Conservation (phyloP, 768 basidiomycete genomes). For the Tricholoma bakamatsutake region DNA sequence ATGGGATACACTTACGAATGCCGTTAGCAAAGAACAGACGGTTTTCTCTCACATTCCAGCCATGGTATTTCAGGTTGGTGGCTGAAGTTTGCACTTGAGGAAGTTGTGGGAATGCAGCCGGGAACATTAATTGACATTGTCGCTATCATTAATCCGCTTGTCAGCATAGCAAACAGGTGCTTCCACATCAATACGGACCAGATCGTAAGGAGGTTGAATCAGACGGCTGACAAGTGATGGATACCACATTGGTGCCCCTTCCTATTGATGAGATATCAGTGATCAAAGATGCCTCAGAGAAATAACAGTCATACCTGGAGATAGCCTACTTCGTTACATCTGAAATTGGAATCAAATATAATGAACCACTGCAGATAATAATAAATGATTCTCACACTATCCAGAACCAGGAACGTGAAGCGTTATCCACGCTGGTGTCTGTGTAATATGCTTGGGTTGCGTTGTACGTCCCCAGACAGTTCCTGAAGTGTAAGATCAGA, state of each 20-base stretch:
- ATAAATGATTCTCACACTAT: conserved; percentile 41
- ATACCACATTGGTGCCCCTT: conserved; percentile 31
- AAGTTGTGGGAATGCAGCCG: conserved; percentile 44
- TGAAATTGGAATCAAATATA: conserved; percentile 17
- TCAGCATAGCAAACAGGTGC: background rate
- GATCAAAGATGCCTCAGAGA: background rate
- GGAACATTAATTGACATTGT: conserved; percentile 68
- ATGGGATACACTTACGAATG: conserved; percentile 38
- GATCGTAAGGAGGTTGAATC: conserved; percentile 48
- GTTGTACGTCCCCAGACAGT: conserved; percentile 39
- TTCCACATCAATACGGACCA: conserved; percentile 28
- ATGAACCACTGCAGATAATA: background rate
- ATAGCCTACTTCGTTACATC: conserved; percentile 68
- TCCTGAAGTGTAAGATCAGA: conserved; percentile 17
- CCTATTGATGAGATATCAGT: conserved; percentile 20
- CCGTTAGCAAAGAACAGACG: conserved; percentile 69
- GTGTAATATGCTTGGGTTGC: conserved; percentile 40
- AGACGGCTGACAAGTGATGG: conserved; percentile 51
- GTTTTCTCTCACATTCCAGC: conserved; percentile 56
- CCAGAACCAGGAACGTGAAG: conserved; percentile 64
- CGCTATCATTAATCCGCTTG: conserved; percentile 31
- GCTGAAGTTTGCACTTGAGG: conserved; percentile 35
- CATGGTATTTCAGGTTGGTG: conserved; percentile 48
- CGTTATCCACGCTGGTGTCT: conserved; percentile 49
- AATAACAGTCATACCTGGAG: conserved; percentile 30